Evolutionary conservation across 208 protist species (phyloP).

Genomic region (Leishmania arabica): DNA sequence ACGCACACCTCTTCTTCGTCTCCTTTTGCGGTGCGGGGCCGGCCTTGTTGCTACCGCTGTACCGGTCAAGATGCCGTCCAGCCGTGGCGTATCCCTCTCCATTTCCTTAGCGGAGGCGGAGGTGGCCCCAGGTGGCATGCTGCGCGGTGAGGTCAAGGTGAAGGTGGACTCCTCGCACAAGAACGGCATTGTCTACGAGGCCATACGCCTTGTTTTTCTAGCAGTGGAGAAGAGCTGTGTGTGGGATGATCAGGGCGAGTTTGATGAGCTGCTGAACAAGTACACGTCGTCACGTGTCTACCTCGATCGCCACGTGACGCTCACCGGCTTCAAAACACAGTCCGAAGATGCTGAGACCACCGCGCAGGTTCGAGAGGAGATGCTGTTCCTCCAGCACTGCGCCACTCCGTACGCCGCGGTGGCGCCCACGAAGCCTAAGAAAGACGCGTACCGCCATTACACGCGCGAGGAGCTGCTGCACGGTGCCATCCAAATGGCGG

Average conservation of each 20-base stretch:
- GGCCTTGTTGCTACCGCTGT: background rate
- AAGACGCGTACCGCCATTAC: constrained; percentile 28
- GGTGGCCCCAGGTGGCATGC: constrained; percentile 29
- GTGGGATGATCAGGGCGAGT: constrained; percentile 66
- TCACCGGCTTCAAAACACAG: constrained; percentile 40
- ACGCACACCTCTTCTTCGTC: background rate
- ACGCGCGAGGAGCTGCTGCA: constrained; percentile 22
- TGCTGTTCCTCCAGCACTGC: constrained; percentile 54
- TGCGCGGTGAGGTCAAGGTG: constrained; percentile 43
- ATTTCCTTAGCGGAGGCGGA: constrained; percentile 15
- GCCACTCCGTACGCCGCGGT: constrained; percentile 50
- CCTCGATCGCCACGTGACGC: constrained; percentile 59
- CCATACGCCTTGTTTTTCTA: constrained; percentile 44
- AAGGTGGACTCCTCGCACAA: constrained; percentile 24
- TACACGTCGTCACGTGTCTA: constrained; percentile 63
- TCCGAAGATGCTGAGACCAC: constrained; percentile 47
- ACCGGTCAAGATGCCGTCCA: constrained; percentile 21
- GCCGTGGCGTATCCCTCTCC: constrained; percentile 26
- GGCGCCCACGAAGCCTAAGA: constrained; percentile 35
- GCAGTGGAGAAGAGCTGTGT: constrained; percentile 50
- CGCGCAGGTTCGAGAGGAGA: constrained; percentile 48
- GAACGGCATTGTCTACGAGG: constrained; percentile 37
- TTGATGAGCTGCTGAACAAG: constrained; percentile 50
- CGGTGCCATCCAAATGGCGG: constrained; percentile 22
- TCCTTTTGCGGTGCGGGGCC: background rate